These are phyloP conservation scores for Hymenoscyphus salicellus DNA, from an alignment of 2,329 filamentous ascomycete genomes.

Conservation along the genomic window DNA sequence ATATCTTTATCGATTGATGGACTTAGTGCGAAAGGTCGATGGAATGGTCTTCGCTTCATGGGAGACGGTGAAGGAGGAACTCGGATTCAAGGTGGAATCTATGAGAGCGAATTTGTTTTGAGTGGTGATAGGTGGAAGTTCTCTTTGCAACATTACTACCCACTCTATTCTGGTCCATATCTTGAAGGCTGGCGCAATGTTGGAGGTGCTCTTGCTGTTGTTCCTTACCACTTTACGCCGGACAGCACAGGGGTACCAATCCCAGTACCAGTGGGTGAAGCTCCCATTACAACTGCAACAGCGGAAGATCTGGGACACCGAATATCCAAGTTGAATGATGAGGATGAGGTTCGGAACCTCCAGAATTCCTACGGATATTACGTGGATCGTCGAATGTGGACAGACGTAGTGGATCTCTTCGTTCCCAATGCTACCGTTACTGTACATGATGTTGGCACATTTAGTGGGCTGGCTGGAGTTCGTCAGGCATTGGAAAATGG, in stretches of 20 bases:
- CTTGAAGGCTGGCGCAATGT: constrained; percentile 12
- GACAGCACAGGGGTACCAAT: constrained; percentile 9
- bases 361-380: constrained; percentile 13
- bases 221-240: constrained; percentile 13
- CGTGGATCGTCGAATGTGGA: constrained; percentile 14
- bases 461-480: constrained; percentile 1
- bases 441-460: constrained; percentile 4
- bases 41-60: constrained; percentile 11
- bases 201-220: background rate
- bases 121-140: constrained; percentile 5
- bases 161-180: constrained; percentile 11
- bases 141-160: constrained; percentile 4
- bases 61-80: constrained; percentile 10
- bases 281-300: background rate
- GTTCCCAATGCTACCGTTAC: constrained; percentile 5
- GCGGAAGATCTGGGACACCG: constrained; percentile 1
- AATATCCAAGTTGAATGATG: constrained; percentile 9
- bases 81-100: constrained; percentile 11
- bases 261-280: constrained; percentile 2
- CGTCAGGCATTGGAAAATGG: constrained; percentile 6
- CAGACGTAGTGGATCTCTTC: constrained; percentile 13
- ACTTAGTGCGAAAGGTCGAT: constrained; percentile 4
- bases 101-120: constrained; percentile 9
- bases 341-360: constrained; percentile 11
- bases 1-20: constrained; percentile 9